phyloP scores from a whole-genome alignment of 2,329 filamentous ascomycete species.

The Talaromyces sp. region DNA sequence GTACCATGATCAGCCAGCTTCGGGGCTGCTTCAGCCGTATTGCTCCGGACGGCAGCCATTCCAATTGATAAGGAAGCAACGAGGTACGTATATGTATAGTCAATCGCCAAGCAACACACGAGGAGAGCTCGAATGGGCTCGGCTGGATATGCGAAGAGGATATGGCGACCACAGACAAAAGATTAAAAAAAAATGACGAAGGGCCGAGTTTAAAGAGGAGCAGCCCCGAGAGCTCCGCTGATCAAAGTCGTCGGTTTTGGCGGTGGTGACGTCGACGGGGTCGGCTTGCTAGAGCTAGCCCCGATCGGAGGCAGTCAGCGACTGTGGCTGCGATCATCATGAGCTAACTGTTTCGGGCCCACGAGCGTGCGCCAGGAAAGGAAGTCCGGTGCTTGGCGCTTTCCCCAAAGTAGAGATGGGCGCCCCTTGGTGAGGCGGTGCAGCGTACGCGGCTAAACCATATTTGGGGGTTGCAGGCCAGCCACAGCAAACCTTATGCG shows the following conservation, averaged over 20 bases:
- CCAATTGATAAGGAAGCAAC: background rate
- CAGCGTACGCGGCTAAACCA: background rate
- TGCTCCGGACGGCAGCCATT: conserved; percentile 8
- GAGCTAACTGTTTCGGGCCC: background rate
- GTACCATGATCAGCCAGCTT: conserved; percentile 12
- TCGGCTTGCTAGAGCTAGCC: background rate
- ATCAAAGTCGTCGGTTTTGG: background rate
- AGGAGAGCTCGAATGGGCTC: background rate
- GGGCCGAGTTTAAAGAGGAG: background rate
- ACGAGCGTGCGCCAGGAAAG: background rate
- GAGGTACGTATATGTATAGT: background rate
- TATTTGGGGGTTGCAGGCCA: background rate
- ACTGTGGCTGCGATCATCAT: background rate
- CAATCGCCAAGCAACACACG: background rate
- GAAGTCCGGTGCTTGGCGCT: background rate
- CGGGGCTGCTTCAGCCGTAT: background rate
- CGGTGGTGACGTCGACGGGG: conserved; percentile 27
- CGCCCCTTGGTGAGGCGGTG: background rate
- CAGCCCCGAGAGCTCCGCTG: background rate
- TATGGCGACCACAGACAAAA: background rate
- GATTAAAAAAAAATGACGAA: conserved; percentile 5
- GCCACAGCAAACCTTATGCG: background rate
- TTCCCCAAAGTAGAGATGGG: background rate
- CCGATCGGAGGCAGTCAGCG: background rate
- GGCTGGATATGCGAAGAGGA: background rate